phyloP scores from a whole-genome alignment of 2,329 filamentous ascomycete species.

The Penicillium sp. region DNA sequence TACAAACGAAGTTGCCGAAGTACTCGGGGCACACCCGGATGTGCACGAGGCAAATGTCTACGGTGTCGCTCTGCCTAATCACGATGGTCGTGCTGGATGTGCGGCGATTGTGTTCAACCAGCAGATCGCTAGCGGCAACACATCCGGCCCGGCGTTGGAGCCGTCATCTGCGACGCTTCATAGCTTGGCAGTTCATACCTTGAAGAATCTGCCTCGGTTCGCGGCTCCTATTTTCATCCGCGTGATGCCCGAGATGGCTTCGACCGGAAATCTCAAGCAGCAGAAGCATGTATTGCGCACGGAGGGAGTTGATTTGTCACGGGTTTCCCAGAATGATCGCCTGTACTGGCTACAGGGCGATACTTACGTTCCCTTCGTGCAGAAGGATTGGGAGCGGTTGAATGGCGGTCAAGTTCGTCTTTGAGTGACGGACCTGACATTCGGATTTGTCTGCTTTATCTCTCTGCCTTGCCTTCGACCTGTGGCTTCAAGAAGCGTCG shows the following conservation, averaged over 20 bases:
- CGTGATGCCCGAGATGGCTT: conserved; percentile 63
- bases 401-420: conserved; percentile 71
- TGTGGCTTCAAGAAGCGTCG: neutral
- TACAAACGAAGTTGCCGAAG: conserved; percentile 78
- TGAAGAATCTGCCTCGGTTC: conserved; percentile 67
- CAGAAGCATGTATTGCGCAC: conserved; percentile 75
- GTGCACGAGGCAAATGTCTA: conserved; percentile 85
- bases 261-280: conserved; percentile 87
- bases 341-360: conserved; percentile 70
- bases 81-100: conserved; percentile 83
- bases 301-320: conserved; percentile 70
- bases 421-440: conserved; percentile 41
- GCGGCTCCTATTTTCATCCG: conserved; percentile 79
- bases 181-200: conserved; percentile 65
- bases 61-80: conserved; percentile 75
- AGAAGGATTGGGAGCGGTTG: conserved; percentile 70
- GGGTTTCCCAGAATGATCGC: conserved; percentile 44
- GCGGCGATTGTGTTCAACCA: conserved; percentile 68
- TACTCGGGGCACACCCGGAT: conserved; percentile 66
- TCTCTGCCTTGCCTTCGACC: neutral
- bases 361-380: conserved; percentile 69
- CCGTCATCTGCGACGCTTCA: conserved; percentile 52
- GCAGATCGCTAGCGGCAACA: conserved; percentile 33
- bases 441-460: neutral
- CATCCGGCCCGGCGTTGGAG: conserved; percentile 28